phyloP scores from a whole-genome alignment of 2,329 filamentous ascomycete species.

The Botrytis cinerea region DNA sequence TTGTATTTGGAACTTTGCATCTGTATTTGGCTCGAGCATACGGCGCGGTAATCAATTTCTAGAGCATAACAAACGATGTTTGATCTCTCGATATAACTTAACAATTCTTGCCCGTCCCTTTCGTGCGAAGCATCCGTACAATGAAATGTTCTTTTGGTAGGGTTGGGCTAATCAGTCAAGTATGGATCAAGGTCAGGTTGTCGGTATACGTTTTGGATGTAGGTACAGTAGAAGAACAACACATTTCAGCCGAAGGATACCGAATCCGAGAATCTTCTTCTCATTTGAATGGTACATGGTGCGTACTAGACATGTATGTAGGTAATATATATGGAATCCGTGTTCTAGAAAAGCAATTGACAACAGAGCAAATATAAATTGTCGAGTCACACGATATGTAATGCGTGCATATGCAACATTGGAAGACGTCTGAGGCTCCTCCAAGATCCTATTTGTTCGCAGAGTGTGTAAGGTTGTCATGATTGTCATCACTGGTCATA shows the following conservation, averaged over 20 bases:
- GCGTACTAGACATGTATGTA: background rate
- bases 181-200: background rate
- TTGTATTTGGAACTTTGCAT: background rate
- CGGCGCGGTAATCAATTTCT: background rate
- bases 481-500: background rate
- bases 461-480: background rate
- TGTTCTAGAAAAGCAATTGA: conserved; percentile 1
- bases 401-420: conserved; percentile 5
- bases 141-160: background rate
- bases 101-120: background rate
- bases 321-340: background rate
- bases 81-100: background rate
- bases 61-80: background rate
- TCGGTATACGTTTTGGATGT: background rate
- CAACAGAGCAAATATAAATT: conserved; percentile 13
- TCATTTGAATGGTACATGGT: background rate
- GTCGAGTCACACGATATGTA: conserved; percentile 5
- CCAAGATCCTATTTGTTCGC: background rate
- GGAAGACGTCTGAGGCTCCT: background rate
- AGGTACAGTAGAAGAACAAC: background rate
- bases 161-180: background rate
- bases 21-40: background rate
- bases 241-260: background rate
- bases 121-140: background rate
- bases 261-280: background rate